A percentile compares a stretch with the other conserved stretches of the same genome.
These are phyloP conservation scores for Zygosaccharomyces kombuchaensis DNA, from an alignment of 805 yeast genomes.

Conservation along the genomic window DNA sequence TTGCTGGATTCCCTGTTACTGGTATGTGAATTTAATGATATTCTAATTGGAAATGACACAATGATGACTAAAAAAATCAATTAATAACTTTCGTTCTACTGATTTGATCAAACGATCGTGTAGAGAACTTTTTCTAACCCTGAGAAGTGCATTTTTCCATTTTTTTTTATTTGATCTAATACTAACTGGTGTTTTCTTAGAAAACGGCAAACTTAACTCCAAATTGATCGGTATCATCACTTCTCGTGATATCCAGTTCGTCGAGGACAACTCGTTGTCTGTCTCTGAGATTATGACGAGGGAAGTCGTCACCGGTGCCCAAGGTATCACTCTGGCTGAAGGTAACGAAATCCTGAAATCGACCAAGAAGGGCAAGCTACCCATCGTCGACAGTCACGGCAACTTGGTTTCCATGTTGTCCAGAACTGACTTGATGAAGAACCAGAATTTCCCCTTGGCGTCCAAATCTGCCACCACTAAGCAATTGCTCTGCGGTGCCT, in stretches of 20 bases:
- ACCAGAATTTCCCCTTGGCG: conserved; percentile 88
- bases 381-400: conserved; percentile 76
- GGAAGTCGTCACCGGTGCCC: conserved; percentile 75
- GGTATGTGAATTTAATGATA: conserved; percentile 62
- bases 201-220: conserved; percentile 78
- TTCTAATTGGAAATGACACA: conserved; percentile 7
- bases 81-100: conserved; percentile 99
- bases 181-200: conserved; percentile 39
- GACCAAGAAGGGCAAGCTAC: conserved; percentile 96
- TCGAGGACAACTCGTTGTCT: conserved; percentile 59
- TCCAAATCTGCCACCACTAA: conserved; percentile 89
- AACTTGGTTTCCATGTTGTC: conserved; percentile 84
- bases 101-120: conserved; percentile 96
- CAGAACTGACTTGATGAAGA: conserved; percentile 95
- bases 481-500: conserved; percentile 98
- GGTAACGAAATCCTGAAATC: conserved; percentile 88
- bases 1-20: conserved; percentile 98
- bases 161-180: neutral
- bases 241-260: conserved; percentile 95
- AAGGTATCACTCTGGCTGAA: conserved; percentile 75
- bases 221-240: conserved; percentile 94
- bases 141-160: conserved; percentile 34
- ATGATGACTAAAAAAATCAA: conserved; percentile 14
- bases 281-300: conserved; percentile 85
- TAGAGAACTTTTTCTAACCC: conserved; percentile 55